Evolutionary conservation across 2,329 filamentous ascomycete genomes (phyloP).

Genomic region (Paradendryphiella salina): DNA sequence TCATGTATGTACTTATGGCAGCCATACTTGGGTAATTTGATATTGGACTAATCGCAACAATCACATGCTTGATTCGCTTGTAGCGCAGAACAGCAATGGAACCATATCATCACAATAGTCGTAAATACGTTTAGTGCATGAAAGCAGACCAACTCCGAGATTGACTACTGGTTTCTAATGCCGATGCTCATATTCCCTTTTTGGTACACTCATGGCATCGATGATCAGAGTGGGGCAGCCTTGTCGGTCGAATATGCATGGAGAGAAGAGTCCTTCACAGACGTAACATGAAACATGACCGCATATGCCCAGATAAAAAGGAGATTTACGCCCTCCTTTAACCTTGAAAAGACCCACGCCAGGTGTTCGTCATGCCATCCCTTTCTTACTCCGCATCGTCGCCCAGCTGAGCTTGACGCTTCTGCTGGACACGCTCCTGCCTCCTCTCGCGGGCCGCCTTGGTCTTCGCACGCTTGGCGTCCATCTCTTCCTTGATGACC

Average conservation of each 20-base stretch:
- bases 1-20: neutral
- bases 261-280: conserved; percentile 47
- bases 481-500: conserved; percentile 98
- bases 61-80: neutral
- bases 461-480: conserved; percentile 99
- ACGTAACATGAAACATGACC: conserved; percentile 52
- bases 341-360: conserved; percentile 50
- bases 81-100: neutral
- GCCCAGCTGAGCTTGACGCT: conserved; percentile 83
- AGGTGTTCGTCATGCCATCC: conserved; percentile 46
- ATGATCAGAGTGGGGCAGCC: conserved; percentile 39
- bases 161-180: conserved; percentile 42
- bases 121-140: conserved; percentile 5
- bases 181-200: conserved; percentile 42
- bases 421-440: conserved; percentile 85
- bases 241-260: conserved; percentile 44
- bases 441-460: conserved; percentile 99
- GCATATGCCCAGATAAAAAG: conserved; percentile 50
- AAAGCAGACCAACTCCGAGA: conserved; percentile 33
- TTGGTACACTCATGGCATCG: conserved; percentile 46
- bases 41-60: neutral
- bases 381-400: conserved; percentile 59
- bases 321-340: conserved; percentile 46
- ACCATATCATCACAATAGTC: neutral
- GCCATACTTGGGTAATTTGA: neutral